Evolutionary conservation across 163 green algal genomes (phyloP).

Genomic region (Prototheca stagnorum): DNA sequence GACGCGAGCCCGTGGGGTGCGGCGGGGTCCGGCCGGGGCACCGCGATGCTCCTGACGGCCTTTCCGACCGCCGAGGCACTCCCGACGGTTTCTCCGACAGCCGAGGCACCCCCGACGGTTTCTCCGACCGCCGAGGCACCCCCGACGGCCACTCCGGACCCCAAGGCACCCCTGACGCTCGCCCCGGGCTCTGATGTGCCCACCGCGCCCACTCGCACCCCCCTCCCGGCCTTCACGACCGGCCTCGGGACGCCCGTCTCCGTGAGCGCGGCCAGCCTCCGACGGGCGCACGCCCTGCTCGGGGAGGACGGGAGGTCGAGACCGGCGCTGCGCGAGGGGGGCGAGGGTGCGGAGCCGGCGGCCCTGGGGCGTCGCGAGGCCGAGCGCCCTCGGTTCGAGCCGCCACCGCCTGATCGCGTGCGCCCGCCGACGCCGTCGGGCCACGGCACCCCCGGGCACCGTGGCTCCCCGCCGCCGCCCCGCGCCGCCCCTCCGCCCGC

Average conservation of each 20-base stretch:
- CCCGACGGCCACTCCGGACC: too few relatives aligned
- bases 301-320: background rate
- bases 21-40: too few relatives aligned
- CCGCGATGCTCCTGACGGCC: too few relatives aligned
- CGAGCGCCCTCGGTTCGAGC: background rate
- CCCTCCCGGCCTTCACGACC: background rate
- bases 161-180: too few relatives aligned
- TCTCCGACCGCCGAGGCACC: background rate
- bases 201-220: too few relatives aligned
- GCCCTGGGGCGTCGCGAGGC: background rate
- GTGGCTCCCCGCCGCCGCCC: too few relatives aligned
- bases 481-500: too few relatives aligned
- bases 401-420: too few relatives aligned
- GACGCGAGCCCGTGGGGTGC: too few relatives aligned
- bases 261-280: background rate
- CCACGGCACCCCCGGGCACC: too few relatives aligned
- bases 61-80: background rate
- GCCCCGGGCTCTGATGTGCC: too few relatives aligned
- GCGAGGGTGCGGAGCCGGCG: background rate
- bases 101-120: background rate
- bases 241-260: background rate
- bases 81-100: background rate
- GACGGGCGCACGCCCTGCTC: slow-evolving; percentile 4
- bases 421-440: too few relatives aligned
- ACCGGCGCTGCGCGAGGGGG: background rate